phyloP scores from a whole-genome alignment of 2,329 filamentous ascomycete genomes.

The Verticillium tricorpus region DNA sequence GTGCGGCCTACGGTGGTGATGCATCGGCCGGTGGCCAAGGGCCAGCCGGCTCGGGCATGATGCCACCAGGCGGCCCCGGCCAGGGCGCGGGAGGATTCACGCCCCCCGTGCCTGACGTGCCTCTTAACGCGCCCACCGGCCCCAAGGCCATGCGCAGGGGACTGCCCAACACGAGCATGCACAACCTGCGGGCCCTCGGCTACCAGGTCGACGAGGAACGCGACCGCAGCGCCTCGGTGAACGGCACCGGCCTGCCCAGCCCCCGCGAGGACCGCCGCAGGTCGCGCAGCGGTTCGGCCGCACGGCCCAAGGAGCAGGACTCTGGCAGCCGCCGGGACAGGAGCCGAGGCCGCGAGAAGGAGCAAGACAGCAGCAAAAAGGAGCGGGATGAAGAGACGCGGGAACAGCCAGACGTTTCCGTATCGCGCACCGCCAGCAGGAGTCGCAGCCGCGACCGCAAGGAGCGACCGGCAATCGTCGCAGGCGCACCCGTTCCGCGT shows the following conservation, averaged over 20 bases:
- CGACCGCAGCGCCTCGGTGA: constrained; percentile 14
- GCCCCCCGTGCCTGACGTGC: constrained; percentile 34
- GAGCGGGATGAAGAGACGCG: constrained; percentile 14
- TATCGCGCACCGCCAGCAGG: constrained; percentile 28
- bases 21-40: constrained; percentile 24
- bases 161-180: constrained; percentile 73
- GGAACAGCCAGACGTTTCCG: constrained; percentile 20
- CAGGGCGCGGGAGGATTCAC: constrained; percentile 22
- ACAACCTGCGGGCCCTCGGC: constrained; percentile 55
- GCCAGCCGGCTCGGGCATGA: constrained; percentile 13
- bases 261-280: constrained; percentile 26
- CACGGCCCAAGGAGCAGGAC: constrained; percentile 31
- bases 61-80: constrained; percentile 5
- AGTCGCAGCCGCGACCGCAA: constrained; percentile 39
- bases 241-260: constrained; percentile 23
- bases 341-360: constrained; percentile 26
- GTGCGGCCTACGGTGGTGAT: constrained; percentile 20
- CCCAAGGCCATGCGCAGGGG: constrained; percentile 94
- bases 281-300: constrained; percentile 45
- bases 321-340: constrained; percentile 25
- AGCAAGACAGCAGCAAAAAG: constrained; percentile 18
- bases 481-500: constrained; percentile 51
- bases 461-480: constrained; percentile 30
- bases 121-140: constrained; percentile 77
- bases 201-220: constrained; percentile 39